Evolutionary conservation across 495 filamentous ascomycete genomes (phyloP), one percentile per base, ranked within the genome.

Genomic region (Aspergillus affinis): DNA sequence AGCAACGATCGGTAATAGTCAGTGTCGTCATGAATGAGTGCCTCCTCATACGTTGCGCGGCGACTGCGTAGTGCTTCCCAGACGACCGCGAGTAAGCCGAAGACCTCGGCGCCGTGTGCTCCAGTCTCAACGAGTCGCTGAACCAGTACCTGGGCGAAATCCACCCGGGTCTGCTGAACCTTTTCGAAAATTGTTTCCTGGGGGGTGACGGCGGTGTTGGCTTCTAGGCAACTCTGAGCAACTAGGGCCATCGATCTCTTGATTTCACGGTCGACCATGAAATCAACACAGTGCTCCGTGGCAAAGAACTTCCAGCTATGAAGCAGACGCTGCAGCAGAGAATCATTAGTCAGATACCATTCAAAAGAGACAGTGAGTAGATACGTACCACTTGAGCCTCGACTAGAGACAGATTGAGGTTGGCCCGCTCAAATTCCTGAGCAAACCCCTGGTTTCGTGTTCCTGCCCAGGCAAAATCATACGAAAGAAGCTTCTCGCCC

Each of bases 281-380:
- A 78, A 58, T 86, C 86, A 17, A 82, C 80, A 65, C 87, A 90
- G 48, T 98, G 83, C 73, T 97, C 93, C 50, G 93, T 79, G 12
- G 91, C 86, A 13, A 99, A 84, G 51, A 89, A 86, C 70, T 91
- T 93, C 94, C 94, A 99, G 60, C 90, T 88, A 60, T 89, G 82
- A 54, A 96, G 86, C 36, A 99, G 84, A 57, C 80, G 80, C 88
- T 92, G 58, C 17, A 62, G 36, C 48, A 48, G 36, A 30, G 36
- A 27, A 48, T 1, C 13, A 41, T 12, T 48, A 45, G 51, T 61
- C 48, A 61, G 64, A 53, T 6, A 17, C 49, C 49, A 23, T 51
- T 45, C 48, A 48, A n/a, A 2, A 48, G 17, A 17, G 15, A 49
- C 27, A 0, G 17, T 18, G 10, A 4, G 21, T 0, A 21, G 17